Conservation (phyloP, 2,329 filamentous ascomycete species). For the Aspergillaceae sp. region DNA sequence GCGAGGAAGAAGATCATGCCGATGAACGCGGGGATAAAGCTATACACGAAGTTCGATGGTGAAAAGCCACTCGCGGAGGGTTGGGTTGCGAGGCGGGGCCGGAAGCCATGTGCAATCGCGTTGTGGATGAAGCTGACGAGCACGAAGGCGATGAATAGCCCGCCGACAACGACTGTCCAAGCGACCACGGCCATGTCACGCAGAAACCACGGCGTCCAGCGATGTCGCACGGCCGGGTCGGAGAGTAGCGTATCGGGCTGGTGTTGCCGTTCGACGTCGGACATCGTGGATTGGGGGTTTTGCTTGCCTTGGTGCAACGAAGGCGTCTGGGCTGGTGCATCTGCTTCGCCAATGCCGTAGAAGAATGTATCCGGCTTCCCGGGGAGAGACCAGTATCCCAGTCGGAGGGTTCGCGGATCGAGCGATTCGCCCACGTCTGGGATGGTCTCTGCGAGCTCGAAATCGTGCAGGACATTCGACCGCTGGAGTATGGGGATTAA, state of each 20-base stretch:
- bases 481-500: constrained; percentile 67
- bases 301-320: constrained; percentile 24
- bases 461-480: constrained; percentile 69
- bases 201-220: constrained; percentile 71
- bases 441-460: constrained; percentile 59
- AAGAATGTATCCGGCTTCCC: constrained; percentile 57
- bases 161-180: constrained; percentile 53
- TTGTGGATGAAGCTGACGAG: constrained; percentile 68
- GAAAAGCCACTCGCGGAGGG: constrained; percentile 63
- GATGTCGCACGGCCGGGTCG: constrained; percentile 48
- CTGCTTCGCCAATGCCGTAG: constrained; percentile 66
- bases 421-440: constrained; percentile 38
- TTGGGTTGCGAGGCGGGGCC: constrained; percentile 55
- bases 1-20: constrained; percentile 52
- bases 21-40: constrained; percentile 52
- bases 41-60: constrained; percentile 78
- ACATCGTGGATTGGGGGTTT: constrained; percentile 23
- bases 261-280: constrained; percentile 34
- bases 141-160: constrained; percentile 62
- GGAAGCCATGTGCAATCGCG: constrained; percentile 60
- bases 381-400: constrained; percentile 79
- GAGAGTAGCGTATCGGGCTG: constrained; percentile 39
- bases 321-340: constrained; percentile 42
- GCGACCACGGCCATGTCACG: constrained; percentile 56
- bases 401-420: constrained; percentile 54